phyloP scores from a whole-genome alignment of 2,329 filamentous ascomycete genomes.

The Didymella lethalis region DNA sequence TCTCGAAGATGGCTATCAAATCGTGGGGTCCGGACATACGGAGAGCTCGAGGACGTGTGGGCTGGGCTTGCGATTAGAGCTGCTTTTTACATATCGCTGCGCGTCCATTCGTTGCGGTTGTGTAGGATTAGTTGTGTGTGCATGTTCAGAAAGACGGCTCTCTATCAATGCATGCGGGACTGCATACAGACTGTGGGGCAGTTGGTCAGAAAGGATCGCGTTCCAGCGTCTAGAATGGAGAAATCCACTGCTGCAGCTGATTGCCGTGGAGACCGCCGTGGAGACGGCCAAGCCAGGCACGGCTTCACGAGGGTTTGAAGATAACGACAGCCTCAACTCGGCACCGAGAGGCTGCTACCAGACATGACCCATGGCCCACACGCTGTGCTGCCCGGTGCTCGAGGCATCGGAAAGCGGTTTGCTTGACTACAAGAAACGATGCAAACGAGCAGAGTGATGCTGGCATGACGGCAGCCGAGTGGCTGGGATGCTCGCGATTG shows the following conservation, averaged over 20 bases:
- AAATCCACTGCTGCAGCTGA: constrained; percentile 14
- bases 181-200: constrained; percentile 35
- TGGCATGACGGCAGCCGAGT: constrained; percentile 38
- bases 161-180: constrained; percentile 23
- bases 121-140: constrained; percentile 7
- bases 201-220: constrained; percentile 23
- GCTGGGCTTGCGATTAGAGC: constrained; percentile 16
- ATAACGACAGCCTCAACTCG: constrained; percentile 16
- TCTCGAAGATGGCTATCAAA: constrained; percentile 12
- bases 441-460: constrained; percentile 29
- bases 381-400: constrained; percentile 19
- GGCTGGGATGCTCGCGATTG: constrained; percentile 31
- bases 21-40: constrained; percentile 37
- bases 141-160: constrained; percentile 7
- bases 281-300: constrained; percentile 20
- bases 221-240: constrained; percentile 25
- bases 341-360: constrained; percentile 17
- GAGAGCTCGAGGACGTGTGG: constrained; percentile 14
- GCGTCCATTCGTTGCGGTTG: constrained; percentile 25
- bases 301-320: constrained; percentile 13
- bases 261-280: constrained; percentile 23
- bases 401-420: constrained; percentile 24
- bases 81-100: constrained; percentile 22
- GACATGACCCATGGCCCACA: constrained; percentile 16
- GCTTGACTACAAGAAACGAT: constrained; percentile 43